A percentile compares a stretch with the other conserved stretches of the same genome.
phyloP scores from a whole-genome alignment of 1,284 basidiomycete genomes.

The Trametes pubescens region DNA sequence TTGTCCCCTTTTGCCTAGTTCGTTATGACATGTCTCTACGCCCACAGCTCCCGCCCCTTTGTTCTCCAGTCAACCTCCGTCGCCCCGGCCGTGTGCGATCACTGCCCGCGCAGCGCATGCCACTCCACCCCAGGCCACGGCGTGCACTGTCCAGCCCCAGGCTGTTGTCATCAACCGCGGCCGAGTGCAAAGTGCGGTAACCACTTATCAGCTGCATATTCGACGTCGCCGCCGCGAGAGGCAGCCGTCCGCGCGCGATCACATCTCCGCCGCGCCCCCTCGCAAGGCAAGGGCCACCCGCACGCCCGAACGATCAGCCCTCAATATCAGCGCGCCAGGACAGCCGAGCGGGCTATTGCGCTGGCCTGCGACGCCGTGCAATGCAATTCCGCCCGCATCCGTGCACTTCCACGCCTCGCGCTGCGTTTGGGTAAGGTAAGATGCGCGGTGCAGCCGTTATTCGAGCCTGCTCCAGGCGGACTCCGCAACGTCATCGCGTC shows the following conservation, averaged over 20 bases:
- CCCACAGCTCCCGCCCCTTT: constrained; percentile 27
- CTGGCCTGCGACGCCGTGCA: neutral
- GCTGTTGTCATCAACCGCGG: constrained; percentile 4
- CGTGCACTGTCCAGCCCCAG: neutral
- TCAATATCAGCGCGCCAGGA: constrained; percentile 14
- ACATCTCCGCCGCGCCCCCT: constrained; percentile 13
- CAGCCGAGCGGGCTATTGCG: constrained; percentile 10
- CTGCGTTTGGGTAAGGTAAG: neutral
- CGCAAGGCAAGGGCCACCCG: neutral
- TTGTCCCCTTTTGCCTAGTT: constrained; percentile 28
- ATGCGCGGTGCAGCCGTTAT: neutral
- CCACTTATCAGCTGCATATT: constrained; percentile 1
- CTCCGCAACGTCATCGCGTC: constrained; percentile 7
- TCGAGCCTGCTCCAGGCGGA: neutral
- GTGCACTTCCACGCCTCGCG: neutral
- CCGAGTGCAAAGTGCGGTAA: neutral
- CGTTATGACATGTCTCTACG: neutral
- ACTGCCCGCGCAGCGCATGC: constrained; percentile 12
- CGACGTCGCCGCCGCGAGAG: constrained; percentile 7
- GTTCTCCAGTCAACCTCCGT: constrained; percentile 18
- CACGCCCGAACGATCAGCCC: no score
- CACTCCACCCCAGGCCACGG: neutral
- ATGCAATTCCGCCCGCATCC: neutral
- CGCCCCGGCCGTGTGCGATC: constrained; percentile 14
- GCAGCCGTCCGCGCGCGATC: constrained; percentile 14